phyloP scores from a whole-genome alignment of 495 filamentous ascomycete genomes.

The Choiromyces venosus region DNA sequence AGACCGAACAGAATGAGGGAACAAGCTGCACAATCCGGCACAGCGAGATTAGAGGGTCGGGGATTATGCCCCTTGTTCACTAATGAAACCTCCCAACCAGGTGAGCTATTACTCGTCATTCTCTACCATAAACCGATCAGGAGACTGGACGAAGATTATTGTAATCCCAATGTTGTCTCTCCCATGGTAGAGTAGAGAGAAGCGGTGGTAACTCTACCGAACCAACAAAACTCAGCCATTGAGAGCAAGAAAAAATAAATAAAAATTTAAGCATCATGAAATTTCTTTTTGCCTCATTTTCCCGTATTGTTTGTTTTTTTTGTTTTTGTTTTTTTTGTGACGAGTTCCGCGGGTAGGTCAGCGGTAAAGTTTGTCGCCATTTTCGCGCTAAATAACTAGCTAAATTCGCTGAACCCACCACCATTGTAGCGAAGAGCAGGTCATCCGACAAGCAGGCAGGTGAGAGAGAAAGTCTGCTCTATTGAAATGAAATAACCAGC shows the following conservation, averaged over 20 bases:
- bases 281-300: not conserved
- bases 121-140: not conserved
- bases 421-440: not conserved
- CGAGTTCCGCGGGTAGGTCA: not conserved
- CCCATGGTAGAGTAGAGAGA: too few relatives aligned
- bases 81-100: not conserved
- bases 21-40: not conserved
- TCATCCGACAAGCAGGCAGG: not conserved
- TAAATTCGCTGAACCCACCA: too few relatives aligned
- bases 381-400: not conserved
- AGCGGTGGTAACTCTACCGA: not conserved
- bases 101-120: not conserved
- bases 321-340: not conserved
- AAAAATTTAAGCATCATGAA: not conserved
- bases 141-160: not conserved
- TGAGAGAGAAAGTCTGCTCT: not conserved
- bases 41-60: not conserved
- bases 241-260: not conserved
- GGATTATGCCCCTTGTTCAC: not conserved
- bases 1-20: not conserved
- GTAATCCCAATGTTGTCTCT: not conserved
- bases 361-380: conserved; percentile 4
- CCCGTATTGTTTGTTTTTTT: not conserved
- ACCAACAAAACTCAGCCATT: not conserved
- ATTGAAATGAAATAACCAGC: not conserved